phyloP scores from a whole-genome alignment of 2,329 filamentous ascomycete species.

The Colletotrichum sp. region DNA sequence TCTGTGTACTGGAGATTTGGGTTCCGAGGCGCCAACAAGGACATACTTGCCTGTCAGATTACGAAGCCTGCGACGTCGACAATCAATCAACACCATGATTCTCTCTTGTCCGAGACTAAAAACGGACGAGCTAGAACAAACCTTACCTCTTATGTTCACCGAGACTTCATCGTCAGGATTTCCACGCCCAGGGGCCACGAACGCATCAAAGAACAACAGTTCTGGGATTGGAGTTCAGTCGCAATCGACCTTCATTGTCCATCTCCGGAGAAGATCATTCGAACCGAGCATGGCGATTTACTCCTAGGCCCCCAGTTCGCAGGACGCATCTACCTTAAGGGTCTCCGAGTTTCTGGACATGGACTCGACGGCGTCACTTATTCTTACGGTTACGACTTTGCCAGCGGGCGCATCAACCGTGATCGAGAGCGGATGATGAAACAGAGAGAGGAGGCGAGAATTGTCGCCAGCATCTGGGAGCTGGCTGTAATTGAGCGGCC shows the following conservation, averaged over 20 bases:
- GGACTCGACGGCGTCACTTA: rapidly evolving
- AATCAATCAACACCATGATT: not conserved
- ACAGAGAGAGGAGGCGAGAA: rapidly evolving
- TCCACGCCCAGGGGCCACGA: rapidly evolving
- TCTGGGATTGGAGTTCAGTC: not conserved
- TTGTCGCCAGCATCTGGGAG: not conserved
- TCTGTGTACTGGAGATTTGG: not conserved
- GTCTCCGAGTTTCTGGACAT: not conserved
- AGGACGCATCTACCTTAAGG: not conserved
- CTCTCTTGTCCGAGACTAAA: not conserved
- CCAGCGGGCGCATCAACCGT: not conserved
- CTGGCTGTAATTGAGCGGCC: too few relatives aligned
- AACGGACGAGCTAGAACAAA: not conserved
- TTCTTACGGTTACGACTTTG: not conserved
- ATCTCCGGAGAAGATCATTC: not conserved
- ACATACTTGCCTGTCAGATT: not conserved
- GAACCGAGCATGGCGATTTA: not conserved
- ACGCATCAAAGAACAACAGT: rapidly evolving
- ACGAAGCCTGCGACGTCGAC: not conserved
- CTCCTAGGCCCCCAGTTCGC: not conserved
- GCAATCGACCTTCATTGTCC: not conserved
- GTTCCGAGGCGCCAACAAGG: not conserved
- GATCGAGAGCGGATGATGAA: not conserved
- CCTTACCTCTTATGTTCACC: rapidly evolving
- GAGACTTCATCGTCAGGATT: not conserved